These are phyloP conservation scores for Centella asiatica DNA, from an alignment of 129 eudicot species.

Conservation along the genomic window DNA sequence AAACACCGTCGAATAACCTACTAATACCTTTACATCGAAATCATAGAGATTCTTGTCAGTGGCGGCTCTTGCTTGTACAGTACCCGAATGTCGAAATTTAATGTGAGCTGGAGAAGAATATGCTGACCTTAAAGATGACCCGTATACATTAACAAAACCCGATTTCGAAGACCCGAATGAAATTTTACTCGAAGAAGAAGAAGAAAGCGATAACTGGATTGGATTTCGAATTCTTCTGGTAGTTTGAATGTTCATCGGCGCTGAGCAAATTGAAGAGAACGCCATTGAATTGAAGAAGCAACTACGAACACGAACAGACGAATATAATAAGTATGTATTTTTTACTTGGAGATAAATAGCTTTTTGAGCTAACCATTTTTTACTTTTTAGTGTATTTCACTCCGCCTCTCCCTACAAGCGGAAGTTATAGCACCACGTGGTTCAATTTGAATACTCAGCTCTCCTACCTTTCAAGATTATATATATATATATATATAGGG, in stretches of 20 bases:
- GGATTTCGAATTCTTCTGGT: constrained; percentile 1
- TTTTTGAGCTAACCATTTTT: too few relatives aligned
- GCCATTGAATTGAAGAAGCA: too few relatives aligned
- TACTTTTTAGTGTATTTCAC: too few relatives aligned
- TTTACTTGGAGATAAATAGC: too few relatives aligned
- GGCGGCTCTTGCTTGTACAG: constrained; percentile 55
- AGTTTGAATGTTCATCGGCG: constrained; percentile 12
- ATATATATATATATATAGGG: too few relatives aligned
- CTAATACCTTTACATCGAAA: constrained; percentile 71
- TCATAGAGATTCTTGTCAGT: constrained; percentile 71
- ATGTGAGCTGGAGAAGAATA: constrained; percentile 23
- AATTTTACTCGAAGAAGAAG: constrained; percentile 17
- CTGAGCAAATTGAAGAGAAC: constrained; percentile 23
- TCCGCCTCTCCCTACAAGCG: too few relatives aligned
- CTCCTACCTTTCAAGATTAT: too few relatives aligned
- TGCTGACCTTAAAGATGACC: constrained; percentile 37
- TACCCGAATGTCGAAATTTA: constrained; percentile 28
- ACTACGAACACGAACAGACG: too few relatives aligned
- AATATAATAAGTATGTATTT: too few relatives aligned
- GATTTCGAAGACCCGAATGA: constrained; percentile 46
- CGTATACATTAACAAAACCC: constrained; percentile 38
- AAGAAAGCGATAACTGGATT: constrained; percentile 1
- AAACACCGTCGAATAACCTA: neutral
- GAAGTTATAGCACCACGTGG: too few relatives aligned
- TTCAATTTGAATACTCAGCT: too few relatives aligned